Evolutionary conservation across 345 rosid genomes (phyloP), one percentile per base, ranked within the genome.

Genomic region (Salix viminalis): DNA sequence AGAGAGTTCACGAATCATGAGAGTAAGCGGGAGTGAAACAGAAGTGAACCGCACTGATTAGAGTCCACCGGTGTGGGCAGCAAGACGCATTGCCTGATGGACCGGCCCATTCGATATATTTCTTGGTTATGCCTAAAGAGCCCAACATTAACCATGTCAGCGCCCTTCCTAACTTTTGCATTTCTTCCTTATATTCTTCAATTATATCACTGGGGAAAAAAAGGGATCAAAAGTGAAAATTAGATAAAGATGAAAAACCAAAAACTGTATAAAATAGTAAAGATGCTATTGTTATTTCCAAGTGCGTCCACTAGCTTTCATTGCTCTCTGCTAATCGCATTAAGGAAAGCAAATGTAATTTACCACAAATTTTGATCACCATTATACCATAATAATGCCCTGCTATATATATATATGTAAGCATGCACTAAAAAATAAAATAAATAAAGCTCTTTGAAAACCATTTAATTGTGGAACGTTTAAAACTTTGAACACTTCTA

Each of bases 61-160:
- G 42, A 39, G 42, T 8, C 93, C 99, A 36, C 88, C 85, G 0
- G 88, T 90, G 65, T 26, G 26, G 26, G 26, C n/a, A n/a, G n/a
- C 34, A 32, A n/a, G n/a, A n/a, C n/a, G n/a, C n/a, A n/a, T n/a
- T n/a, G n/a, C n/a, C n/a, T n/a, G n/a, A n/a, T n/a, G n/a, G n/a
- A n/a, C n/a, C n/a, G n/a, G n/a, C n/a, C n/a, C n/a, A n/a, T n/a
- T n/a, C n/a, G n/a, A n/a, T n/a, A n/a, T n/a, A n/a, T n/a, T n/a
- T n/a, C n/a, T n/a, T n/a, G n/a, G n/a, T n/a, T n/a, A n/a, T n/a
- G n/a, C n/a, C n/a, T n/a, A n/a, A n/a, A n/a, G n/a, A n/a, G n/a
- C n/a, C n/a, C n/a, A 32, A 32, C 81, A 89, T 80, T 52, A 89
- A 72, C 90, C 94, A 85, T 95, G 89, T 87, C 82, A 94, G 64